These are phyloP conservation scores for Hirschioporus abietinus DNA, from an alignment of 768 basidiomycete species.

Conservation along the genomic window DNA sequence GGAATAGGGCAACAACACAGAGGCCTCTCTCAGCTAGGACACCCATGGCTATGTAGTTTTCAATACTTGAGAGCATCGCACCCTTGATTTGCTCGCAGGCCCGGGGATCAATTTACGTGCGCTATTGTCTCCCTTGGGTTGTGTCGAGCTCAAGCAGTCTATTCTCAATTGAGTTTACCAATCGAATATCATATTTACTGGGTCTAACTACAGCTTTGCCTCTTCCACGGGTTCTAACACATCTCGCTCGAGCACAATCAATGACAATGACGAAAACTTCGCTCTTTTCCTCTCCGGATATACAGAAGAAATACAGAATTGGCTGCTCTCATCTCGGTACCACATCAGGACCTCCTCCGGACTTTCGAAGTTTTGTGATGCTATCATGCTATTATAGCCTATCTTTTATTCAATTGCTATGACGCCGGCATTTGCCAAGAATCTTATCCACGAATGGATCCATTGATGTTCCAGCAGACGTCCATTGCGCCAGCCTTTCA, in stretches of 20 bases:
- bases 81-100: background rate
- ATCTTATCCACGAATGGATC: background rate
- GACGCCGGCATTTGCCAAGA: background rate
- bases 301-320: too few species aligned
- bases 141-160: background rate
- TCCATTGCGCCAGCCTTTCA: background rate
- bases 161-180: background rate
- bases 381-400: background rate
- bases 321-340: background rate
- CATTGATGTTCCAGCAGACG: background rate
- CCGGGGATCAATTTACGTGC: background rate
- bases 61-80: background rate
- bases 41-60: background rate
- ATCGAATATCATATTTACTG: background rate
- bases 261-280: too few species aligned
- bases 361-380: background rate
- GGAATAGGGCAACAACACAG: too few species aligned
- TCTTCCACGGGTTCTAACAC: too few species aligned
- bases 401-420: background rate
- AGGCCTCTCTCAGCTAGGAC: background rate
- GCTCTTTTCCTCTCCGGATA: too few species aligned
- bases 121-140: background rate
- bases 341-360: background rate
- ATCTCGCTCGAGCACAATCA: too few species aligned
- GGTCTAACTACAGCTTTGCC: too few species aligned